A percentile compares a stretch with the other conserved stretches of the same genome.
Evolutionary conservation across 2,329 filamentous ascomycete genomes (phyloP).

Genomic region (Alternaria consortialis): DNA sequence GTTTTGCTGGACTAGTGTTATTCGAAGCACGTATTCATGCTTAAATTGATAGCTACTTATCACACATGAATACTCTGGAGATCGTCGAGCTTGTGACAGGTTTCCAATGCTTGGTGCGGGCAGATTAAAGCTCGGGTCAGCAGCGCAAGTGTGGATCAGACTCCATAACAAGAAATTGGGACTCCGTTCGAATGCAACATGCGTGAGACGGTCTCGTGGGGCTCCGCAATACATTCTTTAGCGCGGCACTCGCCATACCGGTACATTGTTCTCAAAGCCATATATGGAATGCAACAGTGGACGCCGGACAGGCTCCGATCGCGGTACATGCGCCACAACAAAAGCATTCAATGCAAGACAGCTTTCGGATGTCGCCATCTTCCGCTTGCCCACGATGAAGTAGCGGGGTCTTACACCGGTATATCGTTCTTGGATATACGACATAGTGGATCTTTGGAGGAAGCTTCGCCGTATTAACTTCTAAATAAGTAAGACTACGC

Average conservation of each 20-base stretch:
- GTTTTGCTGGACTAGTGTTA: not conserved
- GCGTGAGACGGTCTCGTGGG: conserved; percentile 7
- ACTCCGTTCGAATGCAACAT: conserved; percentile 13
- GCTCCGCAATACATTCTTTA: conserved; percentile 1
- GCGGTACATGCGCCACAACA: not conserved
- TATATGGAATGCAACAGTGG: not conserved
- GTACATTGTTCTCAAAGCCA: conserved; percentile 7
- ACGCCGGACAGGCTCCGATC: not conserved
- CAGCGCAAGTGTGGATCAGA: conserved; percentile 5
- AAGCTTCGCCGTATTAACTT: not conserved
- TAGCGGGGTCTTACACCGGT: not conserved
- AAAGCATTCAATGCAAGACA: not conserved
- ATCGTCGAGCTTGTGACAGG: conserved; percentile 16
- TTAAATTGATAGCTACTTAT: not conserved
- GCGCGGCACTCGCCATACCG: conserved; percentile 5
- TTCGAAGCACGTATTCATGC: not conserved
- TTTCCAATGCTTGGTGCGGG: conserved; percentile 13
- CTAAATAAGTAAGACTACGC: not conserved
- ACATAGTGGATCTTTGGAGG: conserved; percentile 9
- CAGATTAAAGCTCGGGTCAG: conserved; percentile 7
- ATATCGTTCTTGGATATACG: conserved; percentile 17
- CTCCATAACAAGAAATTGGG: conserved; percentile 8
- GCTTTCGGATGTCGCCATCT: not conserved
- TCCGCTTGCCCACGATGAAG: not conserved
- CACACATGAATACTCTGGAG: conserved; percentile 1